A percentile compares a stretch with the other conserved stretches of the same genome.
phyloP scores from a whole-genome alignment of 2,329 filamentous ascomycete species.

The Ophiostoma sp. region DNA sequence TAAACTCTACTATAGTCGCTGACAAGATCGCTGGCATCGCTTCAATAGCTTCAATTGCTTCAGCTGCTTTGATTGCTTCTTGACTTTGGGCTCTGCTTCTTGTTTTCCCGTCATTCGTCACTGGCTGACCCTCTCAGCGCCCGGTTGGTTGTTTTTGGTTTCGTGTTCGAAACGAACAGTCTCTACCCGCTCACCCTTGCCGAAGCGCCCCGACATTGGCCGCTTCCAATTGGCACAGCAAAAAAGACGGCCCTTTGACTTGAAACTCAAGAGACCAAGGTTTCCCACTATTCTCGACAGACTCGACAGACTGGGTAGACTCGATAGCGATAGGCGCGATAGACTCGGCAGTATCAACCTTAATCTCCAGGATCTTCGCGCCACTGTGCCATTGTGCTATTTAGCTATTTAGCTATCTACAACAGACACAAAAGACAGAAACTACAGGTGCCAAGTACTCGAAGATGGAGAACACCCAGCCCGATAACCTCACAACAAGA shows the following conservation, averaged over 20 bases:
- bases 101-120: neutral
- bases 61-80: neutral
- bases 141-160: neutral
- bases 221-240: neutral
- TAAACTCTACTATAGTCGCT: neutral
- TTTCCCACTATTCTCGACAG: neutral
- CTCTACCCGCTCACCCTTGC: neutral
- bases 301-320: neutral
- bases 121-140: neutral
- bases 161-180: no score
- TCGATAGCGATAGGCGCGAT: neutral
- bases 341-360: neutral
- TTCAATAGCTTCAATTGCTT: neutral
- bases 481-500: constrained; percentile 3
- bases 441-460: neutral
- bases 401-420: neutral
- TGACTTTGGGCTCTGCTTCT: neutral
- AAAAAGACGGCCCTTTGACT: neutral
- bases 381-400: neutral
- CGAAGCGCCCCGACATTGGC: neutral
- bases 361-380: neutral
- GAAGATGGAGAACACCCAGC: neutral
- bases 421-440: neutral
- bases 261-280: neutral
- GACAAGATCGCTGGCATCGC: neutral